Evolutionary conservation across 2,329 filamentous ascomycete genomes (phyloP).

Genomic region (Monosporascus sp.): DNA sequence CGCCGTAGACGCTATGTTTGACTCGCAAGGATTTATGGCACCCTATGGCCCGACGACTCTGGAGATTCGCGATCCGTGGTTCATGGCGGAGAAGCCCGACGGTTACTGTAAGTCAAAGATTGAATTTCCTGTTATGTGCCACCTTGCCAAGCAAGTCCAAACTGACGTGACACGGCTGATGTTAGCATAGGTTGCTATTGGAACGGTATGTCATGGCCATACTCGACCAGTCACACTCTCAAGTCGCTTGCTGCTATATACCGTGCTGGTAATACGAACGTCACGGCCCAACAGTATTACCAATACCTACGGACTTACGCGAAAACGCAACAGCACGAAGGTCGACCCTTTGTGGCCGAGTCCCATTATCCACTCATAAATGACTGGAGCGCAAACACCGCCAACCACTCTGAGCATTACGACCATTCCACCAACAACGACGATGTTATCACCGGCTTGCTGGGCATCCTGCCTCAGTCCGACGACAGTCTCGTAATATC

Average conservation of each 20-base stretch:
- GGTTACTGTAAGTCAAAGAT: conserved; percentile 16
- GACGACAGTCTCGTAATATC: conserved; percentile 32
- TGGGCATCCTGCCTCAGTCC: conserved; percentile 33
- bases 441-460: conserved; percentile 36
- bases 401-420: conserved; percentile 37
- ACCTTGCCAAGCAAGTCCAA: not conserved
- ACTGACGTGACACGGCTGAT: not conserved
- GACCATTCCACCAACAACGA: conserved; percentile 39
- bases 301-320: conserved; percentile 33
- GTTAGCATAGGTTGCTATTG: conserved; percentile 32
- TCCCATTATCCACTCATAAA: conserved; percentile 34
- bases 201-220: conserved; percentile 42
- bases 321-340: conserved; percentile 33
- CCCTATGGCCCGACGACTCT: conserved; percentile 36
- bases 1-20: conserved; percentile 28
- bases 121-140: not conserved
- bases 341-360: conserved; percentile 38
- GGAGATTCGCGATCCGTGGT: conserved; percentile 35
- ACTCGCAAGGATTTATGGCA: conserved; percentile 30
- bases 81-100: conserved; percentile 26
- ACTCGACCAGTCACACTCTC: conserved; percentile 34
- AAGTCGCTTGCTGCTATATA: conserved; percentile 34
- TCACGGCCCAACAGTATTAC: conserved; percentile 32
- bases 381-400: conserved; percentile 28
- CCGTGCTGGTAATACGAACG: conserved; percentile 24